phyloP scores from a whole-genome alignment of 139 green algal genomes.

The Chlorella sorokiniana region DNA sequence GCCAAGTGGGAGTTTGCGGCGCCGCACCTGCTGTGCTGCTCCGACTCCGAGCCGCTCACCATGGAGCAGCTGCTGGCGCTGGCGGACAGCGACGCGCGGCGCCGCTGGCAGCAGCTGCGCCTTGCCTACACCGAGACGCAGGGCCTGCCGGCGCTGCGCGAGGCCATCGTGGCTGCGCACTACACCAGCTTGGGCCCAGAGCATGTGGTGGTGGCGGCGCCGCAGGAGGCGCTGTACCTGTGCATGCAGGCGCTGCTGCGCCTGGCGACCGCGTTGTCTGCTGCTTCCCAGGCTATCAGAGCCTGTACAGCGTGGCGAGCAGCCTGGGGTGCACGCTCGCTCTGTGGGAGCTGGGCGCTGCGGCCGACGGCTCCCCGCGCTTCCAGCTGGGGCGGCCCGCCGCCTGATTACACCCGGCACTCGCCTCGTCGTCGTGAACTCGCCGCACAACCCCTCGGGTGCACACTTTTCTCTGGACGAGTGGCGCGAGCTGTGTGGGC shows the following conservation, averaged over 20 bases:
- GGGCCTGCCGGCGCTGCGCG: slow-evolving; percentile 58
- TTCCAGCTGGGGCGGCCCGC: not conserved
- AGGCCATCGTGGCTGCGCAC: slow-evolving; percentile 43
- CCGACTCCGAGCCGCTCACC: slow-evolving; percentile 58
- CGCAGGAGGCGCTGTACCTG: slow-evolving; percentile 32
- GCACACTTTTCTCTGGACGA: slow-evolving; percentile 36
- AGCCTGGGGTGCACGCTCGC: slow-evolving; percentile 56
- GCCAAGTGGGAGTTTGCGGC: slow-evolving; percentile 68
- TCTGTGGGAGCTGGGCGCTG: slow-evolving; percentile 53
- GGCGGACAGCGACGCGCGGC: slow-evolving; percentile 42
- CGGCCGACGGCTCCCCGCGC: not conserved
- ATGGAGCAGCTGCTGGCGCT: slow-evolving; percentile 58
- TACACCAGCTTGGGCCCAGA: slow-evolving; percentile 10
- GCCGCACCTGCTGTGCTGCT: slow-evolving; percentile 66
- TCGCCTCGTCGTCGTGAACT: slow-evolving; percentile 77
- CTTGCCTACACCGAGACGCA: slow-evolving; percentile 69
- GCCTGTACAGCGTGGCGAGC: slow-evolving; percentile 65
- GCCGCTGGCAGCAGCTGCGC: slow-evolving; percentile 52
- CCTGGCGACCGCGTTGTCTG: slow-evolving; percentile 73
- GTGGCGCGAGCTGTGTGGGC: slow-evolving; percentile 47
- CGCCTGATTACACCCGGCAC: slow-evolving; percentile 2
- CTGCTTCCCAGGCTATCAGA: slow-evolving; percentile 77
- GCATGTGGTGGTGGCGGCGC: slow-evolving; percentile 32
- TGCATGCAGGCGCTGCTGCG: slow-evolving; percentile 57
- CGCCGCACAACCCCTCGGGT: slow-evolving; percentile 85